Percentiles rank a stretch among this genome's conserved stretches.
Conservation (phyloP, 2,329 filamentous ascomycete genomes). For the Ophiocordyceps camponoti-saundersi region DNA sequence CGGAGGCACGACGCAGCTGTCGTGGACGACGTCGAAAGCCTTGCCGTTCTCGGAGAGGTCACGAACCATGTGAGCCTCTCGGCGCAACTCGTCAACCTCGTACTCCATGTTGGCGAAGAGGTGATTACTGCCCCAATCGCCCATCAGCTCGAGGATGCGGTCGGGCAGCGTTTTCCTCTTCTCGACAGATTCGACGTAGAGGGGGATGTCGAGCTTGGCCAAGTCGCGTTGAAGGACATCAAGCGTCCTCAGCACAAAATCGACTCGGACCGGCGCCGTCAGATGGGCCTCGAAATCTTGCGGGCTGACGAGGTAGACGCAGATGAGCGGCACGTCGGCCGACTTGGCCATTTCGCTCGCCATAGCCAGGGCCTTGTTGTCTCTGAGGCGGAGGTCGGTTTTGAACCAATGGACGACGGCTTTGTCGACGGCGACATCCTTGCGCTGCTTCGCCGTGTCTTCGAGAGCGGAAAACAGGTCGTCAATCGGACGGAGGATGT, state of each 20-base stretch:
- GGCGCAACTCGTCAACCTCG: conserved; percentile 73
- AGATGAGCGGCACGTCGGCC: conserved; percentile 54
- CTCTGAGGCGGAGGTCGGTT: conserved; percentile 53
- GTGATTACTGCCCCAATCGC: conserved; percentile 57
- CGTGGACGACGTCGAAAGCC: conserved; percentile 55
- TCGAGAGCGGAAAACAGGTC: conserved; percentile 41
- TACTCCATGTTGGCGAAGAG: conserved; percentile 78
- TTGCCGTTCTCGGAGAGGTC: conserved; percentile 45
- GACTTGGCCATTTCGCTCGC: conserved; percentile 50
- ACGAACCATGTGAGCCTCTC: conserved; percentile 52
- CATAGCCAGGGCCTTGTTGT: conserved; percentile 55
- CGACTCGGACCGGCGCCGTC: conserved; percentile 54
- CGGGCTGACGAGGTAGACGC: conserved; percentile 64
- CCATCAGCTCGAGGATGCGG: conserved; percentile 46
- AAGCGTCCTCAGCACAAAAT: conserved; percentile 65
- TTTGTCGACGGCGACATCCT: conserved; percentile 32
- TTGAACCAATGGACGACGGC: conserved; percentile 87
- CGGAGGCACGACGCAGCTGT: conserved; percentile 69
- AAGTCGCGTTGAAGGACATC: conserved; percentile 48
- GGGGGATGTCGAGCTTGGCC: conserved; percentile 54
- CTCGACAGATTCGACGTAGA: conserved; percentile 57
- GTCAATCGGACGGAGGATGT: conserved; percentile 58
- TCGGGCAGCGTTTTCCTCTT: conserved; percentile 44
- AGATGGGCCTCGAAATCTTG: conserved; percentile 74
- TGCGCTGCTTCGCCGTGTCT: conserved; percentile 38